Conservation (phyloP, 1,284 basidiomycete genomes). For the Rhodotorula sp. region DNA sequence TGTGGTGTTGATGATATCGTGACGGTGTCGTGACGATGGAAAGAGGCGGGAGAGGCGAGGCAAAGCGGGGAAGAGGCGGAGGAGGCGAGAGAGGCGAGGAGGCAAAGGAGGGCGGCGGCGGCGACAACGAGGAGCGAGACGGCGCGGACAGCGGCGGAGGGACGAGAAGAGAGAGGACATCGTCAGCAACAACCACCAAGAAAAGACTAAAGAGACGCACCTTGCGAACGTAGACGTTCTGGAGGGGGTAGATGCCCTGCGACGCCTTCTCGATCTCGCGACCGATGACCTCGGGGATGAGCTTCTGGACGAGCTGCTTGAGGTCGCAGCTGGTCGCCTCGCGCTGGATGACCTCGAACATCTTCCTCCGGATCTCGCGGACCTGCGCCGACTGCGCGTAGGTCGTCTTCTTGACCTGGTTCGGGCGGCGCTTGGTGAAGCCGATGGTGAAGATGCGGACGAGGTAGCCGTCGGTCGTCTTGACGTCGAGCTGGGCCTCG, state of each 20-base stretch:
- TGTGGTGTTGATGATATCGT: too few species aligned
- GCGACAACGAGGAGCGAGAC: too few species aligned
- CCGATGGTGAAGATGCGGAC: slow-evolving; percentile 98
- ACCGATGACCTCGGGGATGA: slow-evolving; percentile 98
- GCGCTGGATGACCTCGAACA: slow-evolving; percentile 99
- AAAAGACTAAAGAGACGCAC: slow-evolving; percentile 51
- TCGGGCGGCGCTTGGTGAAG: slow-evolving; percentile 95
- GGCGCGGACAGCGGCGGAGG: too few species aligned
- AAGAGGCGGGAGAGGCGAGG: not conserved
- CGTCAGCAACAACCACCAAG: too few species aligned
- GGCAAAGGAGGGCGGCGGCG: too few species aligned
- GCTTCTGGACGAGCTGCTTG: slow-evolving; percentile 79
- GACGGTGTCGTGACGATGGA: too few species aligned
- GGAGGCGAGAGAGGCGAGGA: too few species aligned
- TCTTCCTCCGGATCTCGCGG: slow-evolving; percentile 98
- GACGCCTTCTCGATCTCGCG: slow-evolving; percentile 99
- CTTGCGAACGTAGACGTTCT: slow-evolving; percentile 98
- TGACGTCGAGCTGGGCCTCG: slow-evolving; percentile 98
- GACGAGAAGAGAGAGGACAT: too few species aligned
- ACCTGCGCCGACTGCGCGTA: slow-evolving; percentile 96
- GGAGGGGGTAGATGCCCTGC: slow-evolving; percentile 93
- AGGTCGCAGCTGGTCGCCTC: slow-evolving; percentile 94
- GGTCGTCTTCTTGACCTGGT: slow-evolving; percentile 98
- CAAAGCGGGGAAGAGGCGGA: not conserved
- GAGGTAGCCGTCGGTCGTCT: slow-evolving; percentile 99